phyloP scores from a whole-genome alignment of 352 stramenopile genomes.

The Pythium periplocum region DNA sequence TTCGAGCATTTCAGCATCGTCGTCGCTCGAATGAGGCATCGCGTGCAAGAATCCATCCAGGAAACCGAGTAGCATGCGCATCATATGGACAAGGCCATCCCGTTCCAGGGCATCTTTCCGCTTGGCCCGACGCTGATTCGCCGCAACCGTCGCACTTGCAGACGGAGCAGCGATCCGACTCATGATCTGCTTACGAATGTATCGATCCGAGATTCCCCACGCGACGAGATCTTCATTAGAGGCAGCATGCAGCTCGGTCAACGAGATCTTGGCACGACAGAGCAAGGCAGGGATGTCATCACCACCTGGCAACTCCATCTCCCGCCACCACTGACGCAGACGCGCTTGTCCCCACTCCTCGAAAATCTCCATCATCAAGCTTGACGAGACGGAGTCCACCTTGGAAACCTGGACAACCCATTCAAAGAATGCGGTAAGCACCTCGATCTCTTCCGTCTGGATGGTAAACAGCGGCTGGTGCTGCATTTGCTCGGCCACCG shows the following conservation, averaged over 20 bases:
- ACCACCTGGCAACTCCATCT: conserved; percentile 27
- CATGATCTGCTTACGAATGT: conserved; percentile 49
- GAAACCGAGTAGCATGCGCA: conserved; percentile 43
- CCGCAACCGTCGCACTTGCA: neutral
- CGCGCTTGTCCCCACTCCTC: conserved; percentile 44
- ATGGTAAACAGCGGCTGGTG: conserved; percentile 21
- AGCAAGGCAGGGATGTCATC: conserved; percentile 36
- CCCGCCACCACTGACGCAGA: conserved; percentile 53
- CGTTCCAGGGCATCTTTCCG: conserved; percentile 15
- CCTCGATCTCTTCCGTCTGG: conserved; percentile 28
- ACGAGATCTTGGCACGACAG: conserved; percentile 33
- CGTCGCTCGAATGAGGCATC: conserved; percentile 5
- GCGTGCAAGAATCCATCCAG: conserved; percentile 52
- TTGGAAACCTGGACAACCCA: conserved; percentile 40
- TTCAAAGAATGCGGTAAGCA: conserved; percentile 52
- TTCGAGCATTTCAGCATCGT: conserved; percentile 15
- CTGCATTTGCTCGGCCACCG: conserved; percentile 35
- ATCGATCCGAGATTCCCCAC: conserved; percentile 53
- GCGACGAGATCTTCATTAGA: conserved; percentile 68
- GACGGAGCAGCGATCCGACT: conserved; percentile 19
- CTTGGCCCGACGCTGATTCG: conserved; percentile 12
- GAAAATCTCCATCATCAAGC: conserved; percentile 4
- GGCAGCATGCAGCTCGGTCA: conserved; percentile 37
- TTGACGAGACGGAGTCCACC: conserved; percentile 8
- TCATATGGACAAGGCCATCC: conserved; percentile 50